These are phyloP conservation scores for Collybiopsis luxurians DNA, from an alignment of 768 basidiomycete species.

Conservation along the genomic window DNA sequence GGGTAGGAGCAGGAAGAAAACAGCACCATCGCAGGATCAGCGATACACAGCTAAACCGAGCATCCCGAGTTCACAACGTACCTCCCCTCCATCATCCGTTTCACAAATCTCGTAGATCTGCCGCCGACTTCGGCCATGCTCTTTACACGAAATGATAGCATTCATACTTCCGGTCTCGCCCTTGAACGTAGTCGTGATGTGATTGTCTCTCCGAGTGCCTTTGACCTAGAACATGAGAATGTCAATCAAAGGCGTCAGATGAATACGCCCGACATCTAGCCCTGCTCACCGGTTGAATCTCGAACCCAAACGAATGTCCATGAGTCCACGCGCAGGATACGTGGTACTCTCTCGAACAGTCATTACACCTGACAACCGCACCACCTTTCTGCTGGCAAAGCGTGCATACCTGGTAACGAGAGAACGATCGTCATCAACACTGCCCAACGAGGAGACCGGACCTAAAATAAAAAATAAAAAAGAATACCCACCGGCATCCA, in stretches of 20 bases:
- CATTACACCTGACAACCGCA: constrained; percentile 79
- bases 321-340: constrained; percentile 87
- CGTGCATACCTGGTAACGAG: constrained; percentile 56
- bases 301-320: constrained; percentile 88
- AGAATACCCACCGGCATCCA: constrained; percentile 78
- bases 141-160: constrained; percentile 74
- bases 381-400: constrained; percentile 74
- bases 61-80: too few species aligned
- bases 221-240: constrained; percentile 54
- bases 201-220: constrained; percentile 67
- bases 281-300: constrained; percentile 71
- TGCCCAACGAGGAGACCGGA: neutral
- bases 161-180: constrained; percentile 78
- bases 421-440: constrained; percentile 3
- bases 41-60: too few species aligned
- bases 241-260: neutral
- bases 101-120: constrained; percentile 84
- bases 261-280: constrained; percentile 4
- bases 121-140: constrained; percentile 63
- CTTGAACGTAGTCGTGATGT: constrained; percentile 68
- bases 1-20: constrained; percentile 3
- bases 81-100: constrained; percentile 78
- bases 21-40: neutral
- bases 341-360: constrained; percentile 82
- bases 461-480: neutral